Evolutionary conservation across 371 early-diverging fungal genomes (phyloP).

Genomic region (Haplosporangium sp.): DNA sequence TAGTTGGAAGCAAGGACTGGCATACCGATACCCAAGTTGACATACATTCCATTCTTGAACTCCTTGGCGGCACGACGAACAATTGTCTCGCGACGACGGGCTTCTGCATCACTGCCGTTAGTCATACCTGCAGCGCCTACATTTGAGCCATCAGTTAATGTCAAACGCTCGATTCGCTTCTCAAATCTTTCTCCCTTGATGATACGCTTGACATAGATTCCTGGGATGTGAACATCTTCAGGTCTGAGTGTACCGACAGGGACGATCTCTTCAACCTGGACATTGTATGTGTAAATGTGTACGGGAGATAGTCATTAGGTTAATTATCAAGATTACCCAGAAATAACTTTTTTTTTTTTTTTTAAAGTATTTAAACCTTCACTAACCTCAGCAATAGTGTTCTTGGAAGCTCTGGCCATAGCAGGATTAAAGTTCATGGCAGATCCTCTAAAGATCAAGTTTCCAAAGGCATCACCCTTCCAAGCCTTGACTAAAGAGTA

Average conservation of each 20-base stretch:
- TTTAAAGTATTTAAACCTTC: not conserved
- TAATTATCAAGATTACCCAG: too few species aligned
- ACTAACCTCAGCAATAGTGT: constrained; percentile 70
- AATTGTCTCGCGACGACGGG: constrained; percentile 69
- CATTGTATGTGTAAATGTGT: too few species aligned
- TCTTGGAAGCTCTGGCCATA: constrained; percentile 69
- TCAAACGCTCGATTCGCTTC: constrained; percentile 74
- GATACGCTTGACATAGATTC: constrained; percentile 75
- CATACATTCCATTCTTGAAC: constrained; percentile 77
- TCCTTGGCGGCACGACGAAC: constrained; percentile 78
- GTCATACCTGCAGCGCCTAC: constrained; percentile 23
- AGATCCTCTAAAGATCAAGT: constrained; percentile 72
- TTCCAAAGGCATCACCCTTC: constrained; percentile 80
- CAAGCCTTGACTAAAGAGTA: constrained; percentile 79
- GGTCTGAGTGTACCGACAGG: constrained; percentile 74
- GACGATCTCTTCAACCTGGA: constrained; percentile 75
- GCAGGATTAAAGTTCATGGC: constrained; percentile 80
- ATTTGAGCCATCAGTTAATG: constrained; percentile 54
- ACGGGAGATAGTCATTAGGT: too few species aligned
- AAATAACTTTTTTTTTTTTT: too few species aligned
- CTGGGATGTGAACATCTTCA: constrained; percentile 75
- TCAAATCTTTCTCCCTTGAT: constrained; percentile 72
- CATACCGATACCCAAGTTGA: constrained; percentile 82
- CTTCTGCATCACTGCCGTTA: constrained; percentile 54
- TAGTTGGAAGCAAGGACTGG: constrained; percentile 80